Evolutionary conservation across 179 eudicot genomes (phyloP).

Genomic region (Pouteria campechiana): DNA sequence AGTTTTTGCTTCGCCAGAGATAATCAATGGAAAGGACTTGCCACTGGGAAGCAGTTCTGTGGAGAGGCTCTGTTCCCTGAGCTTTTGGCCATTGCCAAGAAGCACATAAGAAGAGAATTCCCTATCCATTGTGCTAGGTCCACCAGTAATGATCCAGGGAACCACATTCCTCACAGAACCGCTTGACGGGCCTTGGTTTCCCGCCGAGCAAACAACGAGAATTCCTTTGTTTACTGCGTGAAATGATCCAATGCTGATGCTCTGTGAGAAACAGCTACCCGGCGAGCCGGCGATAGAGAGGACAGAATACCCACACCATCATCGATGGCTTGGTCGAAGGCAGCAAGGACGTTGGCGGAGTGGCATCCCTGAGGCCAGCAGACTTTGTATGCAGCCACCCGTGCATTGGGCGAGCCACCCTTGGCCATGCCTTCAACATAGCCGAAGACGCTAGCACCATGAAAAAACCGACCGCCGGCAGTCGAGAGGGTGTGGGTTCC

Average conservation of each 20-base stretch:
- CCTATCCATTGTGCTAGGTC: constrained; percentile 33
- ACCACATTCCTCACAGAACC: constrained; percentile 25
- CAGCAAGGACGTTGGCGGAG: constrained; percentile 22
- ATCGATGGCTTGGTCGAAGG: constrained; percentile 20
- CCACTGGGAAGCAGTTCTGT: constrained; percentile 27
- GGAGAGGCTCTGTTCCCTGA: constrained; percentile 65
- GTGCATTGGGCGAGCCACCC: constrained; percentile 65
- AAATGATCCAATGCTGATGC: constrained; percentile 21
- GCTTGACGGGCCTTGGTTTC: constrained; percentile 20
- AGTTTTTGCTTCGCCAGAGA: constrained; percentile 40
- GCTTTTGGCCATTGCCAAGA: constrained; percentile 13
- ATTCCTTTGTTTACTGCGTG: constrained; percentile 29
- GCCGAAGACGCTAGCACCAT: constrained; percentile 22
- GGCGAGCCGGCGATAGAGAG: constrained; percentile 22
- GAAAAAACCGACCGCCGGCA: constrained; percentile 46
- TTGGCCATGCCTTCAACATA: constrained; percentile 32
- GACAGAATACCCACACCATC: constrained; percentile 32
- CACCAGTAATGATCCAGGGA: constrained; percentile 38
- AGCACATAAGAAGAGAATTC: constrained; percentile 11
- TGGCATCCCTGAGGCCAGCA: constrained; percentile 37
- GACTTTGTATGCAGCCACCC: constrained; percentile 64
- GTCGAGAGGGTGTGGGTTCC: constrained; percentile 72
- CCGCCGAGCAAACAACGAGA: constrained; percentile 26
- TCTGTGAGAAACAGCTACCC: constrained; percentile 8
- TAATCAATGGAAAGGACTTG: constrained; percentile 43